Conservation (phyloP, 2,329 filamentous ascomycete genomes). For the Colletotrichum chlorophyti region DNA sequence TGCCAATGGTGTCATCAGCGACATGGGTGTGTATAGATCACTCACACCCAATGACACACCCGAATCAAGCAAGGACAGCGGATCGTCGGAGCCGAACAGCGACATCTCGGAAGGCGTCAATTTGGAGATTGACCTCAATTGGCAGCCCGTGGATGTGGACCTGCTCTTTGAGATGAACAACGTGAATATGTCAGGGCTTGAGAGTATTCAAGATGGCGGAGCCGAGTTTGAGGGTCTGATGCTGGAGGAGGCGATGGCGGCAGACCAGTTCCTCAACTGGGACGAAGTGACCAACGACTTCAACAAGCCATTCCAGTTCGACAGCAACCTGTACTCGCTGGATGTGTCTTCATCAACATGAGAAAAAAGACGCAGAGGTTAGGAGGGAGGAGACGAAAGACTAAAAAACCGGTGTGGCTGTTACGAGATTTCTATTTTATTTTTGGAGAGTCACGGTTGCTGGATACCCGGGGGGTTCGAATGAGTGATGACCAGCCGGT, state of each 20-base stretch:
- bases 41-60: slow-evolving; percentile 69
- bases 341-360: slow-evolving; percentile 33
- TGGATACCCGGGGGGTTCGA: slow-evolving; percentile 21
- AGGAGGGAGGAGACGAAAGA: background rate
- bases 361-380: background rate
- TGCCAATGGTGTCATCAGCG: slow-evolving; percentile 56
- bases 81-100: slow-evolving; percentile 65
- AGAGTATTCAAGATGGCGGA: slow-evolving; percentile 23
- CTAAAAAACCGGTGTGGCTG: background rate
- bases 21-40: slow-evolving; percentile 60
- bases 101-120: slow-evolving; percentile 63
- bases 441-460: background rate
- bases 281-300: slow-evolving; percentile 60
- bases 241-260: slow-evolving; percentile 24
- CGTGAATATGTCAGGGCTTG: slow-evolving; percentile 38
- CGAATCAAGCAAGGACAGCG: slow-evolving; percentile 67
- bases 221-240: slow-evolving; percentile 33
- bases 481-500: slow-evolving; percentile 24
- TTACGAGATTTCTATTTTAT: too few species aligned
- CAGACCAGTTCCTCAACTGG: slow-evolving; percentile 43
- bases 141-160: slow-evolving; percentile 56
- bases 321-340: slow-evolving; percentile 48
- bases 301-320: slow-evolving; percentile 59
- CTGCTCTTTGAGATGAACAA: slow-evolving; percentile 50
- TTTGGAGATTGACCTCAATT: slow-evolving; percentile 60